Base-by-base conservation (phyloP, 768 basidiomycete species). In the Trametes coccinea region DNA sequence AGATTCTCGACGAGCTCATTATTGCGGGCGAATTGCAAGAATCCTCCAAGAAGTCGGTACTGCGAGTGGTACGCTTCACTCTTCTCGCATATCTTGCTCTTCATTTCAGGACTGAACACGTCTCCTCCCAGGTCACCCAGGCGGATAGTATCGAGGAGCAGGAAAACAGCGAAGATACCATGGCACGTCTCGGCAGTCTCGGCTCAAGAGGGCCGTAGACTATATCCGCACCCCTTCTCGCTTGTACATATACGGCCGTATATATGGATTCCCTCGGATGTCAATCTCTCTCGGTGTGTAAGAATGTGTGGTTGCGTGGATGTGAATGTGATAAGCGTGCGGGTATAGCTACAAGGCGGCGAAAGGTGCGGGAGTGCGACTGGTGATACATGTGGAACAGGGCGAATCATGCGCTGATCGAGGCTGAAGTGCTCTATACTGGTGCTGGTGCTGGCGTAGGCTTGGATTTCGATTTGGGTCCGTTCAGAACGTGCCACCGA, bases 1-100 rank as follows among this genome's bases (percentile, higher is more conserved):
- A 92, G 89, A 85, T 98, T 60, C 77, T 98, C 40, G 96, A 98
- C 70, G 95, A 98, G 73, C 81, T 98, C 45, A 86, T 98, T 66
- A 89, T 97, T 33, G 89, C 92, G 11, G 96, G 96, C 45, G 96
- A 98, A 75, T 77, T 98, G 67, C 92, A 94, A 75, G 96, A 98
- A 72, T 89, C 94, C 0, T 94, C 91, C 17, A 94, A 89, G 78
- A 82, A 83, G 57, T 81, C 79, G 2, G 85, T 88, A 2, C 73
- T 91, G 16, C 81, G 84, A 51, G 84, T 86, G 72, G 84, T 85
- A 63, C 22, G 75, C 73, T 31, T 30, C 5, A 37, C 16, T 16
- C 13, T 55, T 17, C 44, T 27, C 40, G 29, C 47, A 41, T 56
- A 37, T 9, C 40, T 3, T 40, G 22, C 44, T 14, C 34, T 43